Evolutionary conservation across 805 yeast genomes (phyloP), one percentile per base, ranked within the genome.

Genomic region (Yamadazyma sp.): DNA sequence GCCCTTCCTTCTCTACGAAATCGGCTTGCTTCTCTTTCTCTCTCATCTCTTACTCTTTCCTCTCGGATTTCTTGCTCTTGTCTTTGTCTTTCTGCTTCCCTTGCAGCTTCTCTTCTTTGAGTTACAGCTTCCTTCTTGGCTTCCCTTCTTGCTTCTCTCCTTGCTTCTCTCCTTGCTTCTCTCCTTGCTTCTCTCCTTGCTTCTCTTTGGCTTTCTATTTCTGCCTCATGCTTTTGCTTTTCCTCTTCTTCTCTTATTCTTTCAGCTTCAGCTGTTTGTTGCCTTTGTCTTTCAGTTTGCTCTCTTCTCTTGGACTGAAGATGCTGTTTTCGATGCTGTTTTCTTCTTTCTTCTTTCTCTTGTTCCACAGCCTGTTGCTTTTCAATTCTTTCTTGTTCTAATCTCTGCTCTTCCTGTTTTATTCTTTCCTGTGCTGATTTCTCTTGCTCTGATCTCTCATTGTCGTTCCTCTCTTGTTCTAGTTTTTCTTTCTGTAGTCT

Each of bases 81-180:
- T n/a, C n/a, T n/a, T n/a, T n/a, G n/a, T n/a, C n/a, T n/a, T n/a
- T n/a, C n/a, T n/a, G n/a, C n/a, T n/a, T n/a, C n/a, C n/a, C n/a
- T n/a, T n/a, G n/a, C n/a, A n/a, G 19, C 8, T 11, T n/a, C 21
- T 9, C 23, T 18, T 18, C 22, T 24, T 24, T 18, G 31, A 34
- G 35, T n/a, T n/a, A n/a, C n/a, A 32, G 9, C 30, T 41, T 32
- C 6, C 13, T 9, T 16, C 20, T 13, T 21, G 20, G 10, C 28
- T 20, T 17, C 36, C 25, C 12, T 21, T 29, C 25, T 31, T 27
- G 26, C 11, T 26, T 33, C 25, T 22, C 39, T 23, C 40, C 39
- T 23, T 17, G 32, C 35, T 28, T 13, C 13, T 28, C 24, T 18
- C 20, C 37, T 21, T 28, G 25, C 30, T 26, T 25, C 13, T 20